Conservation (phyloP, 2,329 filamentous ascomycete genomes). For the Phialophora expanda region DNA sequence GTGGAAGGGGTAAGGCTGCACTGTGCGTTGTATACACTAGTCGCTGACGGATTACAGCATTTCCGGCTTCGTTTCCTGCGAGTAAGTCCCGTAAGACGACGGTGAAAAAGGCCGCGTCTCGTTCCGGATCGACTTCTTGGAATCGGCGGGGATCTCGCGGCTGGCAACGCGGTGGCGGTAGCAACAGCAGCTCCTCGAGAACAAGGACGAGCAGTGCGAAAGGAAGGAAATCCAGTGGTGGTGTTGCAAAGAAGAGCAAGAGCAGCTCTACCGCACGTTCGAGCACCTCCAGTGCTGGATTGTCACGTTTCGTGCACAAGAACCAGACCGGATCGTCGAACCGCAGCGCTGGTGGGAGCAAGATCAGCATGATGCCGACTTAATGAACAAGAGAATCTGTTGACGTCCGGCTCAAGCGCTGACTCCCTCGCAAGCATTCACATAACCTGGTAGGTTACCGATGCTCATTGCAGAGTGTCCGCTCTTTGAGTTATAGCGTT, state of each 20-base stretch:
- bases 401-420: not conserved
- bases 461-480: not conserved
- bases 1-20: conserved; percentile 35
- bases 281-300: conserved; percentile 17
- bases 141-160: conserved; percentile 12
- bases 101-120: conserved; percentile 16
- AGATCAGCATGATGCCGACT: conserved; percentile 49
- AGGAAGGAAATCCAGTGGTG: conserved; percentile 16
- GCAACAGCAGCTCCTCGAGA: conserved; percentile 17
- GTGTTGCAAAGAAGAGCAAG: conserved; percentile 27
- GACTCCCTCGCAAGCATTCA: not conserved
- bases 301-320: conserved; percentile 22
- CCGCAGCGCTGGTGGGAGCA: conserved; percentile 27
- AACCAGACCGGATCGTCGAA: conserved; percentile 15
- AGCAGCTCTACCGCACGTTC: conserved; percentile 27
- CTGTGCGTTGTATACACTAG: not conserved
- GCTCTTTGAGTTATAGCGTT: not conserved
- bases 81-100: conserved; percentile 15
- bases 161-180: conserved; percentile 16
- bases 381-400: conserved; percentile 32
- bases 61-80: conserved; percentile 32
- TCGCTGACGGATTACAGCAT: conserved; percentile 32
- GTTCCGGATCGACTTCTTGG: conserved; percentile 13
- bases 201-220: conserved; percentile 10
- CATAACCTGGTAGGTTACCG: not conserved